phyloP scores from a whole-genome alignment of 2,329 filamentous ascomycete genomes.

The Achaetomium macrosporum region DNA sequence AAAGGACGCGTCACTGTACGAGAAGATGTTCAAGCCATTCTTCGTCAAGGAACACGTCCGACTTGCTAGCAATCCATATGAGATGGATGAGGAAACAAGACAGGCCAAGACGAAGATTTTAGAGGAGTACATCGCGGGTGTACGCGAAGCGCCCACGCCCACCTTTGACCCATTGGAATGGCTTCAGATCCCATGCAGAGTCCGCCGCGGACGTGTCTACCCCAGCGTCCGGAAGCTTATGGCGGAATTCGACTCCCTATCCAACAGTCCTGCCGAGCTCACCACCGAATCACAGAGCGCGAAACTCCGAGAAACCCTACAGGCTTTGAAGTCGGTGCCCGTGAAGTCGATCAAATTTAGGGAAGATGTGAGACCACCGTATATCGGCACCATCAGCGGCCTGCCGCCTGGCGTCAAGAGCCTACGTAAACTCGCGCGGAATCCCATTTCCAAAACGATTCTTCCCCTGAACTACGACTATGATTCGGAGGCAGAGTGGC shows the following conservation, averaged over 20 bases:
- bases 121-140: slow-evolving; percentile 46
- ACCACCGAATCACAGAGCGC: slow-evolving; percentile 38
- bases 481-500: slow-evolving; percentile 83
- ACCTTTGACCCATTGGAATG: slow-evolving; percentile 41
- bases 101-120: slow-evolving; percentile 46
- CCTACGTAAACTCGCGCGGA: slow-evolving; percentile 46
- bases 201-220: slow-evolving; percentile 42
- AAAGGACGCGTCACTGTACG: slow-evolving; percentile 47
- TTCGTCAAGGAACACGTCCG: slow-evolving; percentile 67
- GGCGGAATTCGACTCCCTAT: slow-evolving; percentile 42
- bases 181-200: slow-evolving; percentile 39
- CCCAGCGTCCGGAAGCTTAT: slow-evolving; percentile 58
- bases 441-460: slow-evolving; percentile 45
- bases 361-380: slow-evolving; percentile 62
- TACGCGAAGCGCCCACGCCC: slow-evolving; percentile 41
- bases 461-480: slow-evolving; percentile 73
- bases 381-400: slow-evolving; percentile 66
- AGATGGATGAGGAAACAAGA: slow-evolving; percentile 53
- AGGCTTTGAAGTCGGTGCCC: slow-evolving; percentile 47
- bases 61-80: slow-evolving; percentile 57
- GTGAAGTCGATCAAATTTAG: slow-evolving; percentile 59
- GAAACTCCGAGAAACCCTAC: slow-evolving; percentile 32
- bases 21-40: slow-evolving; percentile 73
- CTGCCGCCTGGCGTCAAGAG: slow-evolving; percentile 45
- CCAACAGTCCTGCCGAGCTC: slow-evolving; percentile 29